phyloP scores from a whole-genome alignment of 257 asterid species.

The Lithospermum erythrorhizon region DNA sequence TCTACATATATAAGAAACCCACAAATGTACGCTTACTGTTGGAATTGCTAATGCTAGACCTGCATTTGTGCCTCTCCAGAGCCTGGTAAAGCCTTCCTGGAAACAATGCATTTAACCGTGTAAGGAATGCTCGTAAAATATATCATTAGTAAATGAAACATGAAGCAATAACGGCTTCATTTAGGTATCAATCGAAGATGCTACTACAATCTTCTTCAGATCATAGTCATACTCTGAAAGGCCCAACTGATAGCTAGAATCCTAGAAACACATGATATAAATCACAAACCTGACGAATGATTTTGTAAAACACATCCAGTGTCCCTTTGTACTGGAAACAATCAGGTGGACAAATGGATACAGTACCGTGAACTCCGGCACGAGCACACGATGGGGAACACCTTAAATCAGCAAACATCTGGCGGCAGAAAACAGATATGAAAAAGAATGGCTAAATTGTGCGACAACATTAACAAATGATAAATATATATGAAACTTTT shows the following conservation, averaged over 20 bases:
- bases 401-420: constrained; percentile 97
- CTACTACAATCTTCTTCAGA: no score
- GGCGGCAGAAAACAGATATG: constrained; percentile 11
- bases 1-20: constrained; percentile 1
- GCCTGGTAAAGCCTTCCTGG: constrained; percentile 82
- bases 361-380: constrained; percentile 98
- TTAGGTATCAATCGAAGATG: not conserved
- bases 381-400: constrained; percentile 93
- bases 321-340: constrained; percentile 95
- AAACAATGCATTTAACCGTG: constrained; percentile 10
- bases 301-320: constrained; percentile 77
- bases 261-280: not conserved
- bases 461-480: no score
- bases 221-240: not conserved
- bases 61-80: constrained; percentile 98
- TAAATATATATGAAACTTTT: no score
- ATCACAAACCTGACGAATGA: constrained; percentile 68
- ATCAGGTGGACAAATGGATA: constrained; percentile 80
- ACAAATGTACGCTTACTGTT: constrained; percentile 49
- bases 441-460: not conserved
- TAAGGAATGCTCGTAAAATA: not conserved
- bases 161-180: not conserved
- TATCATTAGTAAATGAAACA: not conserved
- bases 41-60: constrained; percentile 88
- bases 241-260: not conserved